These are phyloP conservation scores for Gracilariopsis chorda DNA, from an alignment of 23 red algal species.

Conservation along the genomic window DNA sequence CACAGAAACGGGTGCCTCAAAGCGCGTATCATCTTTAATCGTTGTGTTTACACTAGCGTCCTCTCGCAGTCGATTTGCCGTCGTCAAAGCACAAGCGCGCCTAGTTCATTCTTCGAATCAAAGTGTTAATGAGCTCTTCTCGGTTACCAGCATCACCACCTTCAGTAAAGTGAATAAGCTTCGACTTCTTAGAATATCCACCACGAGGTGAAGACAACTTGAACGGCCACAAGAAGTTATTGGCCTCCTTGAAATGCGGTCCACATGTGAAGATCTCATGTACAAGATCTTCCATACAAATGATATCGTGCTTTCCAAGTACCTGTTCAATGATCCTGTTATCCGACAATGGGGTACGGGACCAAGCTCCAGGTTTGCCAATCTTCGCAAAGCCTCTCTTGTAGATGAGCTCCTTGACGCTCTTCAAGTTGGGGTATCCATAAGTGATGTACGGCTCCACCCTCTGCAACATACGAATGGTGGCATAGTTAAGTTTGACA, in stretches of 20 bases:
- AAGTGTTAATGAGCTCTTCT: slow-evolving; percentile 88
- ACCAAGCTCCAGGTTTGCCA: slow-evolving; percentile 79
- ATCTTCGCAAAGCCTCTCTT: slow-evolving; percentile 96
- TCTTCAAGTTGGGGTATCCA: slow-evolving; percentile 98
- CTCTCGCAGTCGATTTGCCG: too few species aligned
- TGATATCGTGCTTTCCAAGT: slow-evolving; percentile 88
- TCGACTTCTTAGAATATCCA: slow-evolving; percentile 87
- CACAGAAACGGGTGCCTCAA: too few species aligned
- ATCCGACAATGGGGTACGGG: slow-evolving; percentile 80
- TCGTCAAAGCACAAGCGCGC: too few species aligned
- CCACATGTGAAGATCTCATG: slow-evolving; percentile 99
- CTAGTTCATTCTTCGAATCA: slow-evolving; percentile 94
- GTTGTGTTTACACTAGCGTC: too few species aligned
- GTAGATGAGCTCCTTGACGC: slow-evolving; percentile 92
- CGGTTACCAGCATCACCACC: slow-evolving; percentile 98
- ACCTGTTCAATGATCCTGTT: slow-evolving; percentile 89
- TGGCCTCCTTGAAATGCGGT: slow-evolving; percentile 90
- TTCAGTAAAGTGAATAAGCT: slow-evolving; percentile 93
- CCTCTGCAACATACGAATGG: slow-evolving; percentile 94
- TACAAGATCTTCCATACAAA: slow-evolving; percentile 95
- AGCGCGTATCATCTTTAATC: too few species aligned
- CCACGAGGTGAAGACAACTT: slow-evolving; percentile 91
- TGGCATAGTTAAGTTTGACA: slow-evolving; percentile 95
- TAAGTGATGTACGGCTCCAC: slow-evolving; percentile 99
- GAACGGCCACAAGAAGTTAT: slow-evolving; percentile 97